These are phyloP conservation scores for Globisporangium polare DNA, from an alignment of 352 stramenopile species.

Conservation along the genomic window DNA sequence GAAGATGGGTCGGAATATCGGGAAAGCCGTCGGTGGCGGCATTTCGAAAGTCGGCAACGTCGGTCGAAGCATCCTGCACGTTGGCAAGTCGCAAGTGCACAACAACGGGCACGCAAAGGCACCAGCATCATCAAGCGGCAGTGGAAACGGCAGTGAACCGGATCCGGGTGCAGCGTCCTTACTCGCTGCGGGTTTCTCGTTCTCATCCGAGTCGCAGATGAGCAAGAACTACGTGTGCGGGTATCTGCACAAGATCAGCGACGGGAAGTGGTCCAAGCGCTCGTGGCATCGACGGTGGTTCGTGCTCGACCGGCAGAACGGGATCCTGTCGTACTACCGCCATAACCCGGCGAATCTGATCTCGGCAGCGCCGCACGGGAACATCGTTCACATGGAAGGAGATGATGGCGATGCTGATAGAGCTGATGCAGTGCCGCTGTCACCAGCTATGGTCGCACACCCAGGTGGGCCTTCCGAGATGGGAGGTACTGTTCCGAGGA, in stretches of 20 bases:
- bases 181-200: constrained; percentile 45
- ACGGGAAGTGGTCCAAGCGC: constrained; percentile 80
- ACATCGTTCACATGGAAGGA: constrained; percentile 73
- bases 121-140: background rate
- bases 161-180: constrained; percentile 33
- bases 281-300: constrained; percentile 87
- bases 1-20: constrained; percentile 76
- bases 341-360: constrained; percentile 78
- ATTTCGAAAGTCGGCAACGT: constrained; percentile 80
- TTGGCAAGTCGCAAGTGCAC: constrained; percentile 45
- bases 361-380: constrained; percentile 45
- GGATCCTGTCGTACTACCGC: constrained; percentile 79
- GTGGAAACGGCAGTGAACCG: constrained; percentile 13
- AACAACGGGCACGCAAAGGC: constrained; percentile 10
- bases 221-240: constrained; percentile 81
- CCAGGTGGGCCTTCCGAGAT: background rate
- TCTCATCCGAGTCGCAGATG: constrained; percentile 74
- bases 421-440: constrained; percentile 6
- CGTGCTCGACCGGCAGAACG: constrained; percentile 68
- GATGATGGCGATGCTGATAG: constrained; percentile 15
- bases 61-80: constrained; percentile 71
- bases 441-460: background rate
- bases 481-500: background rate
- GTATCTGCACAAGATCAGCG: constrained; percentile 84
- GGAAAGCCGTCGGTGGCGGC: constrained; percentile 67